Evolutionary conservation across 176 grass and related monocot genomes (phyloP), one percentile per base, ranked within the genome.

Genomic region (Raddia guianensis): DNA sequence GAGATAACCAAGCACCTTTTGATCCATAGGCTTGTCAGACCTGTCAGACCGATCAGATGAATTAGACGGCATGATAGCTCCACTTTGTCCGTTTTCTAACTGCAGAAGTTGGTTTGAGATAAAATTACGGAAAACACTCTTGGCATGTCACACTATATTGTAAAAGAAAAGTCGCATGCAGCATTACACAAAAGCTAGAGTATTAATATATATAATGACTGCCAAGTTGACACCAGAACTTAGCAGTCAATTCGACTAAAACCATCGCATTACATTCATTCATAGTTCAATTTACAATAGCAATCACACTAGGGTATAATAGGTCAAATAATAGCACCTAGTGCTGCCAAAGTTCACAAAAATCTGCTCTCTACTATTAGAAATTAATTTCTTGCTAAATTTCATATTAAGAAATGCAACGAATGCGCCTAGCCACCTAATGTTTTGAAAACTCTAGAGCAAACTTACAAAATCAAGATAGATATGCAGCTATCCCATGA

Each of bases 41-140:
- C 83, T 89, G 44, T 90, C 86, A 72, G 91, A 87, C n/a, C 64
- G 89, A 79, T 93, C 91, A 74, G 85, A 88, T 72, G 91, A 93
- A 82, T 93, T 87, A 77, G 79, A 90, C 69, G 82, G 70, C 68
- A 85, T 73, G 56, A 83, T 52, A 48, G 79, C 79, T 75, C 75
- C 88, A 69, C 63, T 66, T 66, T 93, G 79, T 50, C 82, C 79
- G 72, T 88, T 79, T 84, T 92, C 88, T 79, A 83, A 67, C 91
- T 93, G 85, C 72, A 86, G 6, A 77, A 33, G 12, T 86, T 78
- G 67, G 46, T 73, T 78, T 13, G 21, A 40, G 37, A 18, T 27
- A 77, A 73, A 72, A 21, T 61, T 74, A 83, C 18, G 61, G 13
- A 9, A 65, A 59, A 32, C 6, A 76, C 0, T n/a, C 3, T 37